Percentiles rank a stretch among this genome's conserved stretches.
Evolutionary conservation across 2,329 filamentous ascomycete genomes (phyloP).

Genomic region (Penicillium sp.): DNA sequence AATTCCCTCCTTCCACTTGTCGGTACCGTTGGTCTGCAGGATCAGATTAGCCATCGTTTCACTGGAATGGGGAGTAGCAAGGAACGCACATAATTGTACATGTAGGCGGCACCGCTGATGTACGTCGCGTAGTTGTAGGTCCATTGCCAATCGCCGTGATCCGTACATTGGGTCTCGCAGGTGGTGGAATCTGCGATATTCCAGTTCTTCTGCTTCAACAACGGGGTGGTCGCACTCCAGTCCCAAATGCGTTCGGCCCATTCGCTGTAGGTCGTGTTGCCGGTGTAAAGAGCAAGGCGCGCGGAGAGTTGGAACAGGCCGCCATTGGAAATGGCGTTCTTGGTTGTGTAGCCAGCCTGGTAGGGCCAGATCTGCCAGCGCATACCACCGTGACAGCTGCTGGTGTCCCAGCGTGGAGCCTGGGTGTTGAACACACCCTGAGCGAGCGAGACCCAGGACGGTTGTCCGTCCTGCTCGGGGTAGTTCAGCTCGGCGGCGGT

Average conservation of each 20-base stretch:
- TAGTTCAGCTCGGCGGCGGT: conserved; percentile 74
- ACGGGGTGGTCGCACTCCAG: conserved; percentile 54
- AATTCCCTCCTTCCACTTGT: conserved; percentile 58
- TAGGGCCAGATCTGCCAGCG: conserved; percentile 83
- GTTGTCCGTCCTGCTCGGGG: conserved; percentile 63
- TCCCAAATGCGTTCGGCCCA: conserved; percentile 70
- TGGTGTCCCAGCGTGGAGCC: conserved; percentile 66
- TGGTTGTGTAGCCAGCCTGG: conserved; percentile 65
- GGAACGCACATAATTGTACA: conserved; percentile 53
- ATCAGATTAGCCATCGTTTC: conserved; percentile 8
- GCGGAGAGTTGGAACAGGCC: conserved; percentile 60
- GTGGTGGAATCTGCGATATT: conserved; percentile 58
- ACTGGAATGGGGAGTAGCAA: background rate
- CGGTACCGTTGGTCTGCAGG: conserved; percentile 37
- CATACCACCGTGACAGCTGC: conserved; percentile 69
- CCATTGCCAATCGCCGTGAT: conserved; percentile 56
- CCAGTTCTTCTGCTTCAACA: conserved; percentile 51
- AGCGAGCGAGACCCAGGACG: conserved; percentile 73
- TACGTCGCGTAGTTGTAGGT: conserved; percentile 58
- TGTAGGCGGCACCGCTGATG: conserved; percentile 56
- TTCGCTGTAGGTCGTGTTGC: conserved; percentile 74
- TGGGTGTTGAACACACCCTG: conserved; percentile 82
- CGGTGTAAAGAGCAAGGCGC: conserved; percentile 73
- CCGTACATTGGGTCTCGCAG: conserved; percentile 49
- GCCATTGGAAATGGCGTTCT: conserved; percentile 59